These are phyloP conservation scores for Termitomyces sp. DNA, from an alignment of 1,284 basidiomycete genomes.

Conservation along the genomic window DNA sequence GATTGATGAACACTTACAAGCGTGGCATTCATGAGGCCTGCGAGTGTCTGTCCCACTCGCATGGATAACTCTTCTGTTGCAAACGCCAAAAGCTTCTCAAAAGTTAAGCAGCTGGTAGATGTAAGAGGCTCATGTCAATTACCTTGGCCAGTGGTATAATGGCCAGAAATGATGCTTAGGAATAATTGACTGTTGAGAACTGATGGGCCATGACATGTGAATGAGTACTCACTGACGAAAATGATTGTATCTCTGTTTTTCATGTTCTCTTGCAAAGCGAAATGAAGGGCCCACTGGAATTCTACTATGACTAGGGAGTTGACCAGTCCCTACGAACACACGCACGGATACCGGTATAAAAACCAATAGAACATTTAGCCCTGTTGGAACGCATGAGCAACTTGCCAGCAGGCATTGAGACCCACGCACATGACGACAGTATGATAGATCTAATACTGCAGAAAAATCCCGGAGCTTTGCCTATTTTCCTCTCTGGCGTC, in stretches of 20 bases:
- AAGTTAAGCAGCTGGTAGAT: neutral
- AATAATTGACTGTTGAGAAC: neutral
- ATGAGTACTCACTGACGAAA: conserved; percentile 63
- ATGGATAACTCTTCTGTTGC: conserved; percentile 86
- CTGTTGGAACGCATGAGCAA: conserved; percentile 29
- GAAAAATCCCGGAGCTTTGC: conserved; percentile 34
- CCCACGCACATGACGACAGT: conserved; percentile 42
- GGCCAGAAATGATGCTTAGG: conserved; percentile 62
- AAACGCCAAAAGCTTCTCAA: conserved; percentile 69
- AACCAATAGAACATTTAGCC: conserved; percentile 59
- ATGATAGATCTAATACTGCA: conserved; percentile 46
- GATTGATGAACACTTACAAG: conserved; percentile 43
- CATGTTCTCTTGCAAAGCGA: conserved; percentile 33
- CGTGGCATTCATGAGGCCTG: conserved; percentile 83
- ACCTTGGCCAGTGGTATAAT: conserved; percentile 77
- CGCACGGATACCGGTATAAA: conserved; percentile 69
- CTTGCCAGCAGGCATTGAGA: neutral
- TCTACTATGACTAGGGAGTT: neutral
- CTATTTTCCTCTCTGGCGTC: conserved; percentile 32
- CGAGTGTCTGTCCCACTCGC: conserved; percentile 80
- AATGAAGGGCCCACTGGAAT: conserved; percentile 68
- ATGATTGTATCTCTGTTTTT: conserved; percentile 51
- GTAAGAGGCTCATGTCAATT: neutral
- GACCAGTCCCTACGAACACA: conserved; percentile 11
- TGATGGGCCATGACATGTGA: neutral